Conservation (phyloP, 257 asterid species). For the Penstemon eatonii region DNA sequence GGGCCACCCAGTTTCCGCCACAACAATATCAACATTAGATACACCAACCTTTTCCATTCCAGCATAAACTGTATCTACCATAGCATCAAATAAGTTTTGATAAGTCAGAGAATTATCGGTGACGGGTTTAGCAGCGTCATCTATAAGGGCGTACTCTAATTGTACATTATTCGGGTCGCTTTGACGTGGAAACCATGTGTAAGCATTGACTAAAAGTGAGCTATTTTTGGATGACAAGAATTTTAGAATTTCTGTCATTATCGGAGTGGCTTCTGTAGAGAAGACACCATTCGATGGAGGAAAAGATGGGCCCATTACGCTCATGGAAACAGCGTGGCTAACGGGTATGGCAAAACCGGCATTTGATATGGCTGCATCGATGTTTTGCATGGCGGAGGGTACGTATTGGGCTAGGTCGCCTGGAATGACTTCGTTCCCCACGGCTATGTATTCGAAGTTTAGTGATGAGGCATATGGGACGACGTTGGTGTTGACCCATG, state of each 20-base stretch:
- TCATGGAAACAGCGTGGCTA: too few species aligned
- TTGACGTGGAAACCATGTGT: conserved; percentile 41
- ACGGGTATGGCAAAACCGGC: too few species aligned
- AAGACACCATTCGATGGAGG: conserved; percentile 44
- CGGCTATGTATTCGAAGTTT: too few species aligned
- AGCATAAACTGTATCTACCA: conserved; percentile 41
- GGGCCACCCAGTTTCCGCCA: too few species aligned
- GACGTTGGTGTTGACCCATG: too few species aligned
- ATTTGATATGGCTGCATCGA: too few species aligned
- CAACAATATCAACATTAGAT: conserved; percentile 1
- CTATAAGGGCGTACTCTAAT: conserved; percentile 37
- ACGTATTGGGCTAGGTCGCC: too few species aligned
- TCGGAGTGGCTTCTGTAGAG: neutral
- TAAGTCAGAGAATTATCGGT: conserved; percentile 22
- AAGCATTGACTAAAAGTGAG: conserved; percentile 40
- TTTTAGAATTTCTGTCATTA: conserved; percentile 22
- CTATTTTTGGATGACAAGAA: conserved; percentile 23
- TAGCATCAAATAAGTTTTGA: conserved; percentile 40
- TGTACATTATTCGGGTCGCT: conserved; percentile 29
- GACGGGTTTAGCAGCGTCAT: neutral
- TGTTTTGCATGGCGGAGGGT: too few species aligned
- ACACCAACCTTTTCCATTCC: conserved; percentile 46
- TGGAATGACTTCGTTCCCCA: too few species aligned
- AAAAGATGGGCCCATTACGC: conserved; percentile 25
- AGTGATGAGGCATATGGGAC: too few species aligned